Evolutionary conservation across 768 basidiomycete genomes (phyloP).

Genomic region (Mycena haematopus): DNA sequence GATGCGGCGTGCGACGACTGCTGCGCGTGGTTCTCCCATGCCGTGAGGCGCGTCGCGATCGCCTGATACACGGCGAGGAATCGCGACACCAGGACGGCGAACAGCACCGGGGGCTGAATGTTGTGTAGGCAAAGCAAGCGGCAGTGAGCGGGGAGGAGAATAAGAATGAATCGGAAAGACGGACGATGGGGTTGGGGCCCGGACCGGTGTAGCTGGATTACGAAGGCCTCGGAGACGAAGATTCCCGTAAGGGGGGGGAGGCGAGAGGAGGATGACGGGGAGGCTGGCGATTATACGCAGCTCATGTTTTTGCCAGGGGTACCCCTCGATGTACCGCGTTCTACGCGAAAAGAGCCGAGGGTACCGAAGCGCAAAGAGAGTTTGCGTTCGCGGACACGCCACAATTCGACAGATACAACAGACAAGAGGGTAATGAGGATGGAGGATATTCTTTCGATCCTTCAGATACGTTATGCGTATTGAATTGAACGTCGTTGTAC

Average conservation of each 20-base stretch:
- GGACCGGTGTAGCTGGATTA: constrained; percentile 87
- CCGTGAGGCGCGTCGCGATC: no score
- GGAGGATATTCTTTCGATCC: no score
- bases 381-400: constrained; percentile 86
- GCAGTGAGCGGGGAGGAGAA: not conserved
- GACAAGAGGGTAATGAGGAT: constrained; percentile 83
- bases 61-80: constrained; percentile 76
- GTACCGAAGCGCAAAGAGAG: constrained; percentile 85
- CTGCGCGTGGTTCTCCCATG: constrained; percentile 96
- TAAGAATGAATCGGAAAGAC: constrained; percentile 35
- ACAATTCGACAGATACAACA: constrained; percentile 87
- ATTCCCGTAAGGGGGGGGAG: constrained; percentile 70
- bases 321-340: constrained; percentile 62
- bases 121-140: no score
- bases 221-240: constrained; percentile 82
- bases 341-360: constrained; percentile 76
- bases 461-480: no score
- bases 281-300: constrained; percentile 68
- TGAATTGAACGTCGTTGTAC: no score
- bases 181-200: constrained; percentile 77
- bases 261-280: constrained; percentile 82
- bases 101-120: constrained; percentile 81
- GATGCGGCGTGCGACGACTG: constrained; percentile 81
- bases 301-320: constrained; percentile 82
- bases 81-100: constrained; percentile 80